These are phyloP conservation scores for Beauveria sp. DNA, from an alignment of 2,329 filamentous ascomycete genomes.

Conservation along the genomic window DNA sequence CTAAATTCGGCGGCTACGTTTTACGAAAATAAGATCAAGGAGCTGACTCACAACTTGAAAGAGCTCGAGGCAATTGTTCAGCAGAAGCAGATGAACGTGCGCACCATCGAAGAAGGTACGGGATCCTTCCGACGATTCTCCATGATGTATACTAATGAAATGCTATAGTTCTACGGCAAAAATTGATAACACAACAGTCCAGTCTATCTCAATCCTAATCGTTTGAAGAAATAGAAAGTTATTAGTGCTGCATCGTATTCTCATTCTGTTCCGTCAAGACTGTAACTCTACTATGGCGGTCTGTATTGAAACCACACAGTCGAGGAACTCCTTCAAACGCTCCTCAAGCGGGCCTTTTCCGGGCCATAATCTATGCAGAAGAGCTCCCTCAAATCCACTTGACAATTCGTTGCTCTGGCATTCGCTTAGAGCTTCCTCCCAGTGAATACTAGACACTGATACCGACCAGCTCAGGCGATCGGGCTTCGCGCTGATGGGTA, in stretches of 20 bases:
- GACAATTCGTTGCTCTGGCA: conserved; percentile 16
- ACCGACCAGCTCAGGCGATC: conserved; percentile 22
- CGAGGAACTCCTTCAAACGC: conserved; percentile 24
- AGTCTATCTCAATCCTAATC: conserved; percentile 3
- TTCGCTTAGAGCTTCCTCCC: conserved; percentile 30
- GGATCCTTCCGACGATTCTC: not conserved
- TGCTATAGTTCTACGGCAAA: conserved; percentile 30
- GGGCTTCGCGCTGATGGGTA: conserved; percentile 13
- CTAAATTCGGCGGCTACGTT: conserved; percentile 47
- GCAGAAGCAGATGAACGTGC: conserved; percentile 74
- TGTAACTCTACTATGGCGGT: not conserved
- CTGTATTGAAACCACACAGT: conserved; percentile 19
- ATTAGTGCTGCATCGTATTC: not conserved
- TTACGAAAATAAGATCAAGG: conserved; percentile 49
- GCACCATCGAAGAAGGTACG: conserved; percentile 80
- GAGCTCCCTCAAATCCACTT: conserved; percentile 24
- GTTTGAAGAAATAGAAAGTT: not conserved
- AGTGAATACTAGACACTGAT: conserved; percentile 26
- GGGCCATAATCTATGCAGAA: conserved; percentile 25
- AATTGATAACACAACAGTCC: conserved; percentile 22
- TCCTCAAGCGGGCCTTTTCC: conserved; percentile 20
- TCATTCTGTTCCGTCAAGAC: not conserved
- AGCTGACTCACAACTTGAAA: conserved; percentile 45
- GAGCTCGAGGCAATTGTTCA: conserved; percentile 51
- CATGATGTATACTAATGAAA: conserved; percentile 1